Conservation (phyloP, 2,329 filamentous ascomycete genomes). For the Falciphora oryzae region DNA sequence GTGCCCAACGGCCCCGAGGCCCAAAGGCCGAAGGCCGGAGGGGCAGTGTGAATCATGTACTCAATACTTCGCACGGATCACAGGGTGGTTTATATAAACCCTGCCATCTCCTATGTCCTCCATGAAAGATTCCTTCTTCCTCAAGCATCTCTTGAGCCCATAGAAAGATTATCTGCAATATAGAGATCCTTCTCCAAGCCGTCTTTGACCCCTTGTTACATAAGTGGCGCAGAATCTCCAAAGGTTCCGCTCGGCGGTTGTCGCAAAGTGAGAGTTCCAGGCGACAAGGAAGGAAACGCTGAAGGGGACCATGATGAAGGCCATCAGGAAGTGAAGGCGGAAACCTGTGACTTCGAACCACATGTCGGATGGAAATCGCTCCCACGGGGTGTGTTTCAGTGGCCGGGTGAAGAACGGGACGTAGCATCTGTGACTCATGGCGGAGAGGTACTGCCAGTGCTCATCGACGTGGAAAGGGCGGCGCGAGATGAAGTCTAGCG, state of each 20-base stretch:
- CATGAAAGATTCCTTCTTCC: no score
- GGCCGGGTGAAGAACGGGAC: conserved; percentile 15
- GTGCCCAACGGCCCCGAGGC: no score
- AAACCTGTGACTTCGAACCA: conserved; percentile 12
- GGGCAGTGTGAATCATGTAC: no score
- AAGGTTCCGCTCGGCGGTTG: conserved; percentile 13
- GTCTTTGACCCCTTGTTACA: no score
- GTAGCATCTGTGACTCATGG: conserved; percentile 14
- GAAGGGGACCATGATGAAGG: conserved; percentile 13
- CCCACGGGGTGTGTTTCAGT: conserved; percentile 17
- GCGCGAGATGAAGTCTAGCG: conserved; percentile 26
- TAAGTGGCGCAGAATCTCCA: conserved; percentile 19
- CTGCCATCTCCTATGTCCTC: no score
- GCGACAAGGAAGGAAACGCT: conserved; percentile 18
- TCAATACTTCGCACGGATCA: no score
- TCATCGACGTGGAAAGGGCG: conserved; percentile 15
- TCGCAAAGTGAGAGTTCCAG: conserved; percentile 25
- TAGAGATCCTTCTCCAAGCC: no score
- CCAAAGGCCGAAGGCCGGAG: no score
- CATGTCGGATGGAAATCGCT: conserved; percentile 20
- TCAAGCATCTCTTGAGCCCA: no score
- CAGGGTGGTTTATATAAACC: no score
- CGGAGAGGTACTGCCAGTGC: conserved; percentile 19
- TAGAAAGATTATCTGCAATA: no score
- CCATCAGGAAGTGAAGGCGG: conserved; percentile 8